These are phyloP conservation scores for Phytophthora pluvialis DNA, from an alignment of 352 stramenopile genomes.

Conservation along the genomic window DNA sequence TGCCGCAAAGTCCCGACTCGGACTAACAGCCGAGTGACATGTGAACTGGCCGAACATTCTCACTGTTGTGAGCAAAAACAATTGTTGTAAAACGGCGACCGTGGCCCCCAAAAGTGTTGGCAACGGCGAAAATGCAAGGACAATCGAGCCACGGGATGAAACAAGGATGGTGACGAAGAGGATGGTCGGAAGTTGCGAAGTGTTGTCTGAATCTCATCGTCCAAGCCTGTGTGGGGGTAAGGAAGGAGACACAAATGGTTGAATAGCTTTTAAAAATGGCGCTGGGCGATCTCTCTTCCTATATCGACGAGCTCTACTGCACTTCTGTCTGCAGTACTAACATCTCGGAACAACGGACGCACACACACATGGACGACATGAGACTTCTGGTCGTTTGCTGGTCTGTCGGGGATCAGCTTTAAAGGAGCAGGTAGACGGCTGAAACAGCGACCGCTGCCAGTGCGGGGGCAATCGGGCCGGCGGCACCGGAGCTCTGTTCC, in stretches of 20 bases:
- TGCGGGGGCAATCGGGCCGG: slow-evolving; percentile 28
- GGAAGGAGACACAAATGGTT: slow-evolving; percentile 26
- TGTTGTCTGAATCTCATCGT: slow-evolving; percentile 16
- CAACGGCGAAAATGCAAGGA: neutral
- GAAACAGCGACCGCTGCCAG: slow-evolving; percentile 45
- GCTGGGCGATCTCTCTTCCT: slow-evolving; percentile 17
- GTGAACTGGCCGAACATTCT: too few relatives aligned
- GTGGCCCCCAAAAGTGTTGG: slow-evolving; percentile 28
- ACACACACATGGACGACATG: slow-evolving; percentile 34
- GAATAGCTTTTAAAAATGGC: slow-evolving; percentile 27
- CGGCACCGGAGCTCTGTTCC: slow-evolving; percentile 38
- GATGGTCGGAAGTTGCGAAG: slow-evolving; percentile 18
- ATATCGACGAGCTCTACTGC: slow-evolving; percentile 29
- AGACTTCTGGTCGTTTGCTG: slow-evolving; percentile 27
- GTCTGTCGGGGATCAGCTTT: slow-evolving; percentile 17
- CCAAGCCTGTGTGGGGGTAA: neutral
- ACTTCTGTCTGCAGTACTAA: slow-evolving; percentile 28
- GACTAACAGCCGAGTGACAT: too few relatives aligned
- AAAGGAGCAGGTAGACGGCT: slow-evolving; percentile 54
- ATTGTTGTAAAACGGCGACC: neutral
- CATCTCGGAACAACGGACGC: slow-evolving; percentile 33
- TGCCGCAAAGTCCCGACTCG: too few relatives aligned
- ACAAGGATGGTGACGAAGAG: slow-evolving; percentile 31
- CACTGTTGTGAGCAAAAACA: too few relatives aligned
- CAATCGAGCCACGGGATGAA: slow-evolving; percentile 13